Base-by-base conservation (phyloP, 768 basidiomycete species). In the Myochromella boudieri region DNA sequence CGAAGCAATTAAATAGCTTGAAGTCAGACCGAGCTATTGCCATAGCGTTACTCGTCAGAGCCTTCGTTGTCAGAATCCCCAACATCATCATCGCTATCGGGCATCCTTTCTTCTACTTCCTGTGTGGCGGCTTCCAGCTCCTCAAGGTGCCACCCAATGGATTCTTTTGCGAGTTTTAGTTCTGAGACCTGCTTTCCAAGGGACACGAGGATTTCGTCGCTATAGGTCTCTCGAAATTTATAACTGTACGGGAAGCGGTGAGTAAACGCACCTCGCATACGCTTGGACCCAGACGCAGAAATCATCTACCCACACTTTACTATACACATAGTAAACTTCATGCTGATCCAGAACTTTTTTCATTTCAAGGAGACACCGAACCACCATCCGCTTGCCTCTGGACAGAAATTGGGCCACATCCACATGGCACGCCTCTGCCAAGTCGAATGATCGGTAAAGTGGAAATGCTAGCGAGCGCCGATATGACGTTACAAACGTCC, bases 301-400 rank as follows among this genome's bases (percentile, higher is more conserved):
- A 59, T 92, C 91, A 52, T 91, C 85, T 34, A 91, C 55, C 91
- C 91, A 94, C 26, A 91, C 78, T 62, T 89, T 90, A 64, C 80
- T 84, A 63, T 91, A 93, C n/a, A 91, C 73, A 62, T 91, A 91
- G 65, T 93, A 94, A 8, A 87, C 84, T 52, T 90, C 89, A 53
- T 91, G 88, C 56, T 80, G 84, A 57, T 91, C 89, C 52, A 94
- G 65, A 38, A 90, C 81, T 31, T 72, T 62, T 65, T 86, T 91
- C 70, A 84, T 73, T 61, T 82, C 83, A 34, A 94, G 68, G 27
- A 93, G 71, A 57, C 77, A 84, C 55, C 87, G 79, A 44, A 81
- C 62, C 18, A 87, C 70, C 26, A 66, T 69, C 31, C 85, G 77
- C 65, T 77, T 84, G 2, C 91, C 91, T 45, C 69, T 74, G 6